Conservation (phyloP, 2,329 filamentous ascomycete species). For the Fusarium pseudonygamai region DNA sequence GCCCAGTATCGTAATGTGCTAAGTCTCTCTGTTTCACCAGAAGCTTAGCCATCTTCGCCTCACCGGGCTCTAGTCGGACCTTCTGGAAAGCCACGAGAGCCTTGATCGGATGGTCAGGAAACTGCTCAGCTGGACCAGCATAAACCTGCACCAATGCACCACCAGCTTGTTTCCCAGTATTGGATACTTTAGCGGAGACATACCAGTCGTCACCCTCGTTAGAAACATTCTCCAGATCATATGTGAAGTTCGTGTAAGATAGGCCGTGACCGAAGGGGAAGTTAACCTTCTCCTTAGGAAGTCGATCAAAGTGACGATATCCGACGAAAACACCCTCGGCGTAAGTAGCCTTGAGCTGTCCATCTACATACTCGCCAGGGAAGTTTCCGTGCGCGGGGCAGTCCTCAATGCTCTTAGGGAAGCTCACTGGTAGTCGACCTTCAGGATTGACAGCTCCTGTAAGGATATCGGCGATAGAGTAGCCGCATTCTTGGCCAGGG, state of each 20-base stretch:
- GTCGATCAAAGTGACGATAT: constrained; percentile 72
- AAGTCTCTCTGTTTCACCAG: constrained; percentile 36
- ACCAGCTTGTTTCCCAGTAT: constrained; percentile 62
- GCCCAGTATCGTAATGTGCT: constrained; percentile 41
- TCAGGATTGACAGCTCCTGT: constrained; percentile 71
- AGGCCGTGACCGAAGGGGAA: constrained; percentile 75
- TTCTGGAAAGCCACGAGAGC: constrained; percentile 46
- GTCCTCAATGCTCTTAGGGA: constrained; percentile 66
- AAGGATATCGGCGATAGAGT: constrained; percentile 72
- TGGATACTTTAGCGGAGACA: constrained; percentile 62
- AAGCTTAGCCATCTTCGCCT: constrained; percentile 28
- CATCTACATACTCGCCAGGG: constrained; percentile 52
- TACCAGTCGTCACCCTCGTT: constrained; percentile 54
- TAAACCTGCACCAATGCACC: constrained; percentile 66
- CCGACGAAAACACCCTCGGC: constrained; percentile 74
- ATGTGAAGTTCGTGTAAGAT: constrained; percentile 71
- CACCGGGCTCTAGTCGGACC: constrained; percentile 34
- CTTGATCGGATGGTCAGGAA: constrained; percentile 42
- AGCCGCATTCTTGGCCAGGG: constrained; percentile 73
- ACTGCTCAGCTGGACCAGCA: constrained; percentile 24
- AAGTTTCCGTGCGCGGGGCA: constrained; percentile 73
- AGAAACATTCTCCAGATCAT: constrained; percentile 54
- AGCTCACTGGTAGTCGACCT: constrained; percentile 70
- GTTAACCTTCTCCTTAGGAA: constrained; percentile 59
- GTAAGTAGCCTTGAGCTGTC: constrained; percentile 60